Evolutionary conservation across 495 filamentous ascomycete species (phyloP), one percentile per base, ranked within the genome.

Genomic region (Podospora comata): DNA sequence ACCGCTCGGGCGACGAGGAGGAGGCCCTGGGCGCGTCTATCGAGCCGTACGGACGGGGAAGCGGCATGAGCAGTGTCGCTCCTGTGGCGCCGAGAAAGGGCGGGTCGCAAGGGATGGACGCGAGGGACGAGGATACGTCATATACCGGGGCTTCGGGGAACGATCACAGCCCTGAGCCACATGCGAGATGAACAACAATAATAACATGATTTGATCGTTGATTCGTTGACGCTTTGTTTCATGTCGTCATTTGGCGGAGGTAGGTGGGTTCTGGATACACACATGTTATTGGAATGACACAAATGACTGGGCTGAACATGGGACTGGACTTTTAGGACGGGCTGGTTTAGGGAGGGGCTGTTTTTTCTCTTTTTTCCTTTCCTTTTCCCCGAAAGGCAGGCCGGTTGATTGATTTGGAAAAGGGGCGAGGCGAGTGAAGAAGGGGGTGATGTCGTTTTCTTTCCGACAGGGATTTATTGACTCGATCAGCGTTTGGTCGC

Each of bases 1-100:
- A 77, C 34, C 70, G 75, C 5, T 65, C 71, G 5, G 77, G 77
- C 5, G 78, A 79, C 64, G 80, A 79, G 54, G 76, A 74, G 54
- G 80, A 80, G 61, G 72, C 71, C 3, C 61, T 78, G 15, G 32
- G 30, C 20, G 60, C 53, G 4, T 3, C 58, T 16, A 16, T 13
- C 9, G 67, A 71, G 30, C 19, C 59, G 16, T 72, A 65, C 28
- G 70, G 69, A 7, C 67, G 56, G 19, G 68, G 71, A 28, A 74
- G 67, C 19, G 70, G 60, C 16, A 59, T 68, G 62, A 66, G 67
- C 65, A 69, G 48, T 53, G 59, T 32, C 9, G 55, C 62, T 2
- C n/a, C 69, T 26, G 28, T 64, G 2, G 44, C 67, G 5, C 19
- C 68, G 32, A 57, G 70, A 5, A 76, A 74, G 62, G 39, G 23